A percentile compares a stretch with the other conserved stretches of the same genome.
Evolutionary conservation across 2,329 filamentous ascomycete species (phyloP).

Genomic region (Trichoderma sp.): DNA sequence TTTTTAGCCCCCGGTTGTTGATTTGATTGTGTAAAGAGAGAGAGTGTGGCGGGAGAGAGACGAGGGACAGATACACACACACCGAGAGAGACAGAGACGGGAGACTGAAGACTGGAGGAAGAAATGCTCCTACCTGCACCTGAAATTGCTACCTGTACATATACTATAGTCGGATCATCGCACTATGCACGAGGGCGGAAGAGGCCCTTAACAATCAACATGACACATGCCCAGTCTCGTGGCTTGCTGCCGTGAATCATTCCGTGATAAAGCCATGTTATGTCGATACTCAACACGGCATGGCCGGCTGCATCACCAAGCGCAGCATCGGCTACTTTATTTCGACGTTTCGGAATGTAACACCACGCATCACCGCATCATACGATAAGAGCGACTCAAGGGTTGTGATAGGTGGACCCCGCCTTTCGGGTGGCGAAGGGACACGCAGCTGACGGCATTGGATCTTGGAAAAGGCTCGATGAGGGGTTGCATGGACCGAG

Average conservation of each 20-base stretch:
- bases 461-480: not conserved
- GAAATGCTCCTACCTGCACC: not conserved
- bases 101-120: not conserved
- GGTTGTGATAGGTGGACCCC: not conserved
- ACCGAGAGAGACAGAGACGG: not conserved
- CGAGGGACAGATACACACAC: not conserved
- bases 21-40: not conserved
- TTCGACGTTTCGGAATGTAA: not conserved
- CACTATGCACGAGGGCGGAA: too few species aligned
- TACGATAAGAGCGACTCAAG: not conserved
- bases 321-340: not conserved
- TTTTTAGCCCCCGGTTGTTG: not conserved
- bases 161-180: too few species aligned
- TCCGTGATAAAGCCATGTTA: too few species aligned
- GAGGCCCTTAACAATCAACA: too few species aligned
- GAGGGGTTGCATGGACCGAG: not conserved
- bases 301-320: not conserved
- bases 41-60: not conserved
- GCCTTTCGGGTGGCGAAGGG: not conserved
- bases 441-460: not conserved
- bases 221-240: too few species aligned
- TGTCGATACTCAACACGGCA: not conserved
- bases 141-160: not conserved
- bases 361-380: slow-evolving; percentile 1
- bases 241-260: too few species aligned